Percentiles rank a stretch among this genome's conserved stretches.
phyloP scores from a whole-genome alignment of 2,329 filamentous ascomycete genomes.

The Cyclaneusma minus region DNA sequence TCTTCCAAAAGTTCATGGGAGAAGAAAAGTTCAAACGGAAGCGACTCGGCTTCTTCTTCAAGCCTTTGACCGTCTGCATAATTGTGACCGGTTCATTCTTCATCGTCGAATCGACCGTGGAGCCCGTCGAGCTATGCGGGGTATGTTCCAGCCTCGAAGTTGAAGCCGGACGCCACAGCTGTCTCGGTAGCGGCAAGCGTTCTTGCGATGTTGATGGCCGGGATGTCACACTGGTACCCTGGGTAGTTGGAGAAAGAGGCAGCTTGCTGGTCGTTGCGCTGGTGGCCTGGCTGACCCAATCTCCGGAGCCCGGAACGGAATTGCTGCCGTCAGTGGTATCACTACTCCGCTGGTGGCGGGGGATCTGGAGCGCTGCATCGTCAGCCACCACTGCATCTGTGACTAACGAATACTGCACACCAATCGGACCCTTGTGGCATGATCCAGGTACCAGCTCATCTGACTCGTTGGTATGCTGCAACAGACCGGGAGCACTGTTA shows the following conservation, averaged over 20 bases:
- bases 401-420: conserved; percentile 9
- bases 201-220: conserved; percentile 23
- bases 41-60: conserved; percentile 47
- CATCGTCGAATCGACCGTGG: conserved; percentile 16
- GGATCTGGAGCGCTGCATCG: conserved; percentile 6
- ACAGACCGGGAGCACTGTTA: conserved; percentile 8
- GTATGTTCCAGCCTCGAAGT: not conserved
- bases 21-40: conserved; percentile 52
- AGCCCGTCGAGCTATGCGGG: conserved; percentile 17
- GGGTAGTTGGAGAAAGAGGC: conserved; percentile 48
- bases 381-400: conserved; percentile 14
- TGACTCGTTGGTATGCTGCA: conserved; percentile 8
- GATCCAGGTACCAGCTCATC: conserved; percentile 4
- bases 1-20: conserved; percentile 16
- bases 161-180: too few relatives aligned
- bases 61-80: conserved; percentile 29
- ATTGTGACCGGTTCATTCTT: conserved; percentile 13
- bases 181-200: too few relatives aligned
- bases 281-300: conserved; percentile 47
- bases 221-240: conserved; percentile 43
- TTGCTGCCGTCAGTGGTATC: conserved; percentile 46
- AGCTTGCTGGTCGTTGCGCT: conserved; percentile 48
- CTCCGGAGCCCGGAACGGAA: conserved; percentile 35
- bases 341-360: conserved; percentile 33
- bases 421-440: conserved; percentile 4